Base-by-base conservation (phyloP, 192 early-diverging fungal species). In the Podila verticillata region DNA sequence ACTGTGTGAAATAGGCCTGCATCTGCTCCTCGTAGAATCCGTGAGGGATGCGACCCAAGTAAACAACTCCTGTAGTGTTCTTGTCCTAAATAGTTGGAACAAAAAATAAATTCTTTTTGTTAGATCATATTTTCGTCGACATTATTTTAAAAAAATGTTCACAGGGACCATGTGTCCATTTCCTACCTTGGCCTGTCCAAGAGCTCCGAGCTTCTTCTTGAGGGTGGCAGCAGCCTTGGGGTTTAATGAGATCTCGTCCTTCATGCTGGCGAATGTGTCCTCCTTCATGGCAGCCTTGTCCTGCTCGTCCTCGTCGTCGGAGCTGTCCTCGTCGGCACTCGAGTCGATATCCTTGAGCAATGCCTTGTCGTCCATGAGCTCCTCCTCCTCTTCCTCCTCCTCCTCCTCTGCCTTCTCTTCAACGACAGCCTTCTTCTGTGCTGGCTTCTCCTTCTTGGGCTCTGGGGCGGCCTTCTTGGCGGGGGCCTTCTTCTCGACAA, bases 11-110 rank as follows among this genome's bases (percentile, higher is more conserved):
- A 82, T 99, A 99, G 7, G 82, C 83, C 60, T 82, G 65, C 95
- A 99, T 98, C 75, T 96, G 91, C 31, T 92, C 83, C 81, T 99
- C 98, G 83, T 96, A 95, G 83, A 99, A 99, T 20, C 96, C 96
- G 65, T 98, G 95, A 7, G 98, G 98, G 61, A 99, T 93, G 48
- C 94, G 92, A 59, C 95, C 94, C 62, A 99, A 80, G 81, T 96
- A 98, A 19, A 98, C 79, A 12, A 95, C 93, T 47, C 96, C 96
- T 26, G 88, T 84, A 57, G 70, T 82, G 64, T 31, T 71, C 72
- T 63, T 70, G 26, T 63, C 72, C 68, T 72, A 66, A 24, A 28
- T 12, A 30, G 20, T 19, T n/a, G 34, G 5, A 44, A 69, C 7
- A 24, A 26, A 39, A 62, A 69, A n/a, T n/a, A n/a, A n/a, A n/a